Evolutionary conservation across 2,329 filamentous ascomycete genomes (phyloP).

Genomic region (Botrytis aclada): DNA sequence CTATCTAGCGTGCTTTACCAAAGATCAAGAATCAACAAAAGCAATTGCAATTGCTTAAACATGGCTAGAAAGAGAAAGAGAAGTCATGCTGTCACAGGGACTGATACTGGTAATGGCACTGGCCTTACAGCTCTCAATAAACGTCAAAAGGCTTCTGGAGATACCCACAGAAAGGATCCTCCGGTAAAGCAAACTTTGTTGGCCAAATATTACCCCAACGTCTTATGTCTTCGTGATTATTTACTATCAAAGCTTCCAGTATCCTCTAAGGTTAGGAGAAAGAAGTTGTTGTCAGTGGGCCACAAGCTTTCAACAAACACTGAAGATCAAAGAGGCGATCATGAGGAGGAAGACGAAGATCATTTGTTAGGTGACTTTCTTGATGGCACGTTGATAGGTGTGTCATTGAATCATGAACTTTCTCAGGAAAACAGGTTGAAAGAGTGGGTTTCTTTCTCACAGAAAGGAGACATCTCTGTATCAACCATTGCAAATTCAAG

Average conservation of each 20-base stretch:
- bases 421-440: constrained; percentile 45
- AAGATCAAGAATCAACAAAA: neutral
- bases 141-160: constrained; percentile 30
- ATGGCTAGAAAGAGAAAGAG: constrained; percentile 39
- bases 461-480: constrained; percentile 58
- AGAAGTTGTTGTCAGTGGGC: constrained; percentile 46
- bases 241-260: constrained; percentile 62
- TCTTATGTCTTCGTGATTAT: constrained; percentile 68
- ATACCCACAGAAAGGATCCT: constrained; percentile 22
- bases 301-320: constrained; percentile 3
- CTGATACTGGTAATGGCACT: constrained; percentile 15
- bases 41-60: neutral
- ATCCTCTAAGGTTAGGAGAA: constrained; percentile 61
- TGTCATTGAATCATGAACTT: constrained; percentile 24
- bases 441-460: constrained; percentile 60
- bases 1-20: neutral
- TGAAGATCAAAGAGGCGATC: neutral
- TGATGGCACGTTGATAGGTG: constrained; percentile 36
- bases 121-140: constrained; percentile 30
- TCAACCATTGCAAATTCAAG: constrained; percentile 49
- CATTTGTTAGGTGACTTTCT: constrained; percentile 28
- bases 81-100: constrained; percentile 21
- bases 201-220: constrained; percentile 61
- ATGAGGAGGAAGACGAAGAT: constrained; percentile 16
- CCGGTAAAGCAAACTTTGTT: constrained; percentile 60